Base-by-base conservation (phyloP, 2,329 filamentous ascomycete species). In the Neonectria neomacrospora region DNA sequence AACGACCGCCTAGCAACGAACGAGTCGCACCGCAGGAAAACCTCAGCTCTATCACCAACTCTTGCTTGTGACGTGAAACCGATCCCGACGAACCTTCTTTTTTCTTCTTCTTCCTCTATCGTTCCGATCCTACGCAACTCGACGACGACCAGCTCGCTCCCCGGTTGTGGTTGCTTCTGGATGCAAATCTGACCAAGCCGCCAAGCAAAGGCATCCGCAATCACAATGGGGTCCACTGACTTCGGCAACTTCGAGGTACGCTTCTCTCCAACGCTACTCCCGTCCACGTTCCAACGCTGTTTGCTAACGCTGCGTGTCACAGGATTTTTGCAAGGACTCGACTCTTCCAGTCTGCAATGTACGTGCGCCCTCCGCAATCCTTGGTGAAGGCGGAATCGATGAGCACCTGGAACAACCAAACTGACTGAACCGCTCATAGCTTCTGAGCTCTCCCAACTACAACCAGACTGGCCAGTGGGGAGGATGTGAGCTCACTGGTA, bases 331-430 rank as follows among this genome's bases (percentile, higher is more conserved):
- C 85, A 90, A 87, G 77, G 91, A 94, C 81, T 92, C 92, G 73
- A 94, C 91, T 61, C 83, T 95, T 73, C 92, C 92, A 58, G 84
- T 95, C 73, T 96, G 92, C 84, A 95, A 95, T 85, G 91, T 94
- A 86, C 74, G 90, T 86, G 57, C 23, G 54, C 67, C 51, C 34
- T 37, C 34, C 56, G 52, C 57, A 53, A 37, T 32, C 34, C 44
- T 51, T 54, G 23, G 58, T 70, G 65, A 65, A 72, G 67, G 54
- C 54, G 45, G 61, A 67, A 66, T 39, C 66, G 6, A 67, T 58
- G 63, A 50, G 18, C 52, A 56, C 44, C 30, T 28, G 48, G 55
- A 53, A 51, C 44, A 8, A 50, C 69, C 70, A 54, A 54, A 74
- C 70, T 69, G 18, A 64, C 61, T 59, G 44, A 60, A 64, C 63